Percentiles rank a stretch among this genome's conserved stretches.
These are phyloP conservation scores for Pichia occidentalis DNA, from an alignment of 805 yeast species.

Conservation along the genomic window DNA sequence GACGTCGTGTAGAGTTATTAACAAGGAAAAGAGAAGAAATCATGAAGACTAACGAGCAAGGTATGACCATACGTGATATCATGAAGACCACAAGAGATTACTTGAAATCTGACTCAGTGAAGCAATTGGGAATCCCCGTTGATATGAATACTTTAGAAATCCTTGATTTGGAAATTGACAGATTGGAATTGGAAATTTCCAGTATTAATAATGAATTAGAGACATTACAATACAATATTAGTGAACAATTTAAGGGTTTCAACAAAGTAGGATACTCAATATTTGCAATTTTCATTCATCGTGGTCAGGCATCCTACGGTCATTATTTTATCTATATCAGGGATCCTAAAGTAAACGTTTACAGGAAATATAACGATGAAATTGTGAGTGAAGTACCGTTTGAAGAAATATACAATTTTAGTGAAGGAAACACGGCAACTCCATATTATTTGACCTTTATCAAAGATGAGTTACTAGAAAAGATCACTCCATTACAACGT, in stretches of 20 bases:
- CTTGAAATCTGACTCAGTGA: constrained; percentile 37
- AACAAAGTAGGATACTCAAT: constrained; percentile 67
- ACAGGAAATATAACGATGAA: constrained; percentile 92
- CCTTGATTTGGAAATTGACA: constrained; percentile 40
- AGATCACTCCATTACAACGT: constrained; percentile 63
- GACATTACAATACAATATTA: constrained; percentile 42
- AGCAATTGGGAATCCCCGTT: constrained; percentile 32
- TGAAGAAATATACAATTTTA: constrained; percentile 61
- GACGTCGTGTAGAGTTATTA: constrained; percentile 41
- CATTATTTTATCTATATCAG: constrained; percentile 95
- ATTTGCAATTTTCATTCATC: constrained; percentile 88
- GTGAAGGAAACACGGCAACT: constrained; percentile 74
- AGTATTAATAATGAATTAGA: constrained; percentile 34
- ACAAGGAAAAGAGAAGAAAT: constrained; percentile 38
- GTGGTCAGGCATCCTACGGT: constrained; percentile 95
- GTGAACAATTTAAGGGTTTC: constrained; percentile 56
- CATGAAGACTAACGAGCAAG: constrained; percentile 41
- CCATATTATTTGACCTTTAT: constrained; percentile 90
- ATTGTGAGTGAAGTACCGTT: constrained; percentile 74
- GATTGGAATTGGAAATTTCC: constrained; percentile 41
- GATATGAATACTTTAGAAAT: constrained; percentile 42
- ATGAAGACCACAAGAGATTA: constrained; percentile 52
- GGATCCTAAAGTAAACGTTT: constrained; percentile 61
- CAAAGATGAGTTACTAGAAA: constrained; percentile 49
- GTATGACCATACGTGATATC: constrained; percentile 44